Evolutionary conservation across 1,284 basidiomycete genomes (phyloP), one percentile per base, ranked within the genome.

Genomic region (Apiotrichum sp.): DNA sequence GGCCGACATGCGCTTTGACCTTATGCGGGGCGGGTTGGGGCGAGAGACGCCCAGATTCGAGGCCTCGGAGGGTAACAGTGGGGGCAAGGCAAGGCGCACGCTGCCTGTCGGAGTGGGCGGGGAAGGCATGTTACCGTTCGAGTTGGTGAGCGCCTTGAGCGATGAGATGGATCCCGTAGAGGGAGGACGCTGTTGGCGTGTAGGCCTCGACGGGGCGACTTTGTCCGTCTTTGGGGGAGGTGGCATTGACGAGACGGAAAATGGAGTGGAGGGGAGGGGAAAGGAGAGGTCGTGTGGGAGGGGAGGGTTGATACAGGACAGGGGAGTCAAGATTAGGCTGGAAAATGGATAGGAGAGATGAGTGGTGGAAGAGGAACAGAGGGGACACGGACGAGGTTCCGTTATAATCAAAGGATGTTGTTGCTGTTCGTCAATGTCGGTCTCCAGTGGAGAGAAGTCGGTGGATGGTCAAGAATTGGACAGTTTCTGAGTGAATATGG

Each of bases 1-100:
- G 2, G 36, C 36, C 13, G 49, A 49, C 22, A 44, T 41, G 36
- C 61, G 52, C 42, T 59, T 62, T 13, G 55, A 47, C 14, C 60
- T 53, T n/a, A 48, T 44, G n/a, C 51, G 49, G 13, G 60, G 57
- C 3, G 57, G 45, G 2, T 52, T 45, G 13, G 60, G 60, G 4
- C 60, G 57, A 2, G 57, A 16, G 14, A 52, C 38, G 16, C 45
- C 39, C 3, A 53, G 29, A 34, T 57, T 50, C 5, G 50, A 31
- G 1, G 50, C 47, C 16, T 59, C 50, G 39, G 55, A 39, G 14
- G 59, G 55, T 3, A 13, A 38, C 36, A 57, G 57, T 2, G 47
- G 52, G 29, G 43, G 45, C 47, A 57, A 41, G 45, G 38, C 40
- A 32, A 53, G 47, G 36, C 52, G 38, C 9, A 43, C 48, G 5